These are phyloP conservation scores for Fragilaria radians DNA, from an alignment of 108 stramenopile species.

Conservation along the genomic window DNA sequence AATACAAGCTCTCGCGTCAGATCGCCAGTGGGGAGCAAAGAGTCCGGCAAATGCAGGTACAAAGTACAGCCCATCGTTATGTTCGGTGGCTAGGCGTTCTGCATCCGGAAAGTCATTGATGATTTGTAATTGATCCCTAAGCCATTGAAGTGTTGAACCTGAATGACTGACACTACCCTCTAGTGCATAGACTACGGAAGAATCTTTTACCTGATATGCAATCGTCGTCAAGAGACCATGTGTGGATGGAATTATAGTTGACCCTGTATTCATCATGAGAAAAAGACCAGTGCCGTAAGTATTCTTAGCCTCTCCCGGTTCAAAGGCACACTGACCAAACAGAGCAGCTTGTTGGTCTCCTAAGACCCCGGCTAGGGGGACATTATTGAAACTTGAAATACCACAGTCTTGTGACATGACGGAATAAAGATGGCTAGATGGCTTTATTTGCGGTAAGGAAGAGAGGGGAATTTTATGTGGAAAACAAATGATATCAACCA, in stretches of 20 bases:
- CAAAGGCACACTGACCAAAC: conserved; percentile 93
- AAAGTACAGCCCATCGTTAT: conserved; percentile 91
- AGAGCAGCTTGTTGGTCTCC: conserved; percentile 98
- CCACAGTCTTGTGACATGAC: conserved; percentile 12
- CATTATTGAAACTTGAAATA: conserved; percentile 43
- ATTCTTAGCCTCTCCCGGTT: conserved; percentile 85
- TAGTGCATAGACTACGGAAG: conserved; percentile 82
- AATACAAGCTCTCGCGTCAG: conserved; percentile 90
- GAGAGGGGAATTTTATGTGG: conserved; percentile 44
- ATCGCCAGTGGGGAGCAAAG: conserved; percentile 95
- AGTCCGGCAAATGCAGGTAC: conserved; percentile 97
- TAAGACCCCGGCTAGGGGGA: conserved; percentile 77
- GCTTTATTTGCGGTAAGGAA: conserved; percentile 56
- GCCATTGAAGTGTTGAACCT: conserved; percentile 95
- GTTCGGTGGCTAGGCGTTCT: conserved; percentile 72
- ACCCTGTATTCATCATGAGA: conserved; percentile 97
- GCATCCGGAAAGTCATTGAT: conserved; percentile 78
- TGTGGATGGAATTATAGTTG: conserved; percentile 36
- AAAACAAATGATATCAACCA: conserved; percentile 57
- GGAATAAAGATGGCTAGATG: conserved; percentile 59
- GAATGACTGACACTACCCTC: conserved; percentile 93
- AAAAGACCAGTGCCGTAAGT: conserved; percentile 99
- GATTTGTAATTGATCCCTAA: conserved; percentile 90
- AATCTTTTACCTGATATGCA: conserved; percentile 80
- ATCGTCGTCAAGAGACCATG: conserved; percentile 96